phyloP scores from a whole-genome alignment of 345 rosid species.

The Zanthoxylum bungeanum region DNA sequence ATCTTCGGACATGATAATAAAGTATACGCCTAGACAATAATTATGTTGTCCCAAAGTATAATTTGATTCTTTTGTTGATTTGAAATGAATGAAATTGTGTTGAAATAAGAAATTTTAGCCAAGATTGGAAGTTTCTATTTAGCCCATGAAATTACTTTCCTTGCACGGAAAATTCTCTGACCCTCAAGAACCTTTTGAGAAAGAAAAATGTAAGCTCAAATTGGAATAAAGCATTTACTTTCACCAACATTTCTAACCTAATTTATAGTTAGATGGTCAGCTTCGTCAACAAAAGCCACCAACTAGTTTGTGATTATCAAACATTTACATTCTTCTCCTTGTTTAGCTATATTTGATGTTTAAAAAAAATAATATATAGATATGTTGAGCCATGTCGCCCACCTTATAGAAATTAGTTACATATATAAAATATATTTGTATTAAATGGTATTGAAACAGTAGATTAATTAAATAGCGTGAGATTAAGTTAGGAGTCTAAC shows the following conservation, averaged over 20 bases:
- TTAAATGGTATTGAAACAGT: no score
- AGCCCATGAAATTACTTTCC: not conserved
- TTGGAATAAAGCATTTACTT: not conserved
- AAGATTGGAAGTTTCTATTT: not conserved
- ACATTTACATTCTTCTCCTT: not conserved
- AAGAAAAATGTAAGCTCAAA: not conserved
- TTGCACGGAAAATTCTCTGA: not conserved
- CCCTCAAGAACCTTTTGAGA: not conserved
- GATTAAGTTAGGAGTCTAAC: no score
- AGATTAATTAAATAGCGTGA: no score
- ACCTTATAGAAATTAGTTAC: no score
- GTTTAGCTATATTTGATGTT: not conserved
- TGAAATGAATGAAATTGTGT: not conserved
- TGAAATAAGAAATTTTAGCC: not conserved
- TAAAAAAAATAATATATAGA: no score
- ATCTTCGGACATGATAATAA: no score
- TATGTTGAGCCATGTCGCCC: no score
- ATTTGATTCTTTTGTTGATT: not conserved
- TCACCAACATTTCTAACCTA: not conserved
- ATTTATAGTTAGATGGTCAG: slow-evolving; percentile 11
- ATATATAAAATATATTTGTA: no score
- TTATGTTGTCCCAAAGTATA: not conserved
- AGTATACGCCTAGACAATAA: no score
- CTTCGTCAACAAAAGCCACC: slow-evolving; percentile 13
- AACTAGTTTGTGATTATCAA: not conserved